These are phyloP conservation scores for Batkoa obscura DNA, from an alignment of 371 early-diverging fungal genomes.

Conservation along the genomic window DNA sequence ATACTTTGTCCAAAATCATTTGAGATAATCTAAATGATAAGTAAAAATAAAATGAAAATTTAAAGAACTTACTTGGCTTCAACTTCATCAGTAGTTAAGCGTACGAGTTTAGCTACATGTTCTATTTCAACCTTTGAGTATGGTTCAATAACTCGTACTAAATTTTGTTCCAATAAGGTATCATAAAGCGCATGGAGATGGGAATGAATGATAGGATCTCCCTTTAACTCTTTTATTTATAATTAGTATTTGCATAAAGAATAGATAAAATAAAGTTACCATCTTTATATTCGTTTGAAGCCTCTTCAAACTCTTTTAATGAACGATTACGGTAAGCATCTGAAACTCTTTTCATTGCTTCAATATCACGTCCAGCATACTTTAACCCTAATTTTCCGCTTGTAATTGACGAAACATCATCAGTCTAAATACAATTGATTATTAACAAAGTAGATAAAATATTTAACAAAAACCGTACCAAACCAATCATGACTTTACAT, in stretches of 20 bases:
- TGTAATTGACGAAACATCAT: constrained; percentile 70
- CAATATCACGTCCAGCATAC: constrained; percentile 59
- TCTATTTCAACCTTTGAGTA: constrained; percentile 91
- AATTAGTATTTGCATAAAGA: background rate
- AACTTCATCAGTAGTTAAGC: constrained; percentile 75
- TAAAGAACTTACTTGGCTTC: constrained; percentile 62
- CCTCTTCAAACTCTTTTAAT: constrained; percentile 81
- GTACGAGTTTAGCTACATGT: constrained; percentile 84
- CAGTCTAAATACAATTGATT: too few species aligned
- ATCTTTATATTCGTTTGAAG: constrained; percentile 59
- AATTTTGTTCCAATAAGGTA: constrained; percentile 90
- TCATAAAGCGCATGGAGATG: constrained; percentile 89
- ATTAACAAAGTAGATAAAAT: background rate
- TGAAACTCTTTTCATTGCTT: constrained; percentile 87
- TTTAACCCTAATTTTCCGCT: constrained; percentile 62
- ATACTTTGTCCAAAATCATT: constrained; percentile 95
- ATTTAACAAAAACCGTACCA: constrained; percentile 23
- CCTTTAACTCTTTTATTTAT: constrained; percentile 60
- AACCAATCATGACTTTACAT: constrained; percentile 92
- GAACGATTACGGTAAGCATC: constrained; percentile 85
- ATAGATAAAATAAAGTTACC: constrained; percentile 20
- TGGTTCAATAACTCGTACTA: constrained; percentile 95
- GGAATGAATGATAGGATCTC: constrained; percentile 79
- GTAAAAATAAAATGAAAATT: background rate
- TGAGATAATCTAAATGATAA: constrained; percentile 49